phyloP scores from a whole-genome alignment of 2,329 filamentous ascomycete genomes.

The Fusarium clavum region DNA sequence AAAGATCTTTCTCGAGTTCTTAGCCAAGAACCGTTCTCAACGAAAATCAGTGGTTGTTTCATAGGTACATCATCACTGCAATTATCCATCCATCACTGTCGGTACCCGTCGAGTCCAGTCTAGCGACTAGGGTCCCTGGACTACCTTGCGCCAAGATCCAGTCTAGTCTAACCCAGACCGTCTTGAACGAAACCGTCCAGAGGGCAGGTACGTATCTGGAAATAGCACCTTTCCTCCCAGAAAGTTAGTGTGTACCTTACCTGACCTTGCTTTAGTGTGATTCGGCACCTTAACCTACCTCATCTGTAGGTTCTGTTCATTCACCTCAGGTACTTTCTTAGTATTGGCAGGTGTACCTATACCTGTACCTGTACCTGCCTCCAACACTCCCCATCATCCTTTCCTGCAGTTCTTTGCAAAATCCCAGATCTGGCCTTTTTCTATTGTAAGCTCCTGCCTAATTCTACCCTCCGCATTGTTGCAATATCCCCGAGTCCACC shows the following conservation, averaged over 20 bases:
- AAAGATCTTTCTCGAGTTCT: background rate
- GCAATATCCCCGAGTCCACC: conserved; percentile 8
- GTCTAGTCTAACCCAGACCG: conserved; percentile 27
- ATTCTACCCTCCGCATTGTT: background rate
- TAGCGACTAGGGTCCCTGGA: conserved; percentile 23
- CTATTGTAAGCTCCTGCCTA: background rate
- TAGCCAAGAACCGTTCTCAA: background rate
- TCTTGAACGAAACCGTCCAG: conserved; percentile 35
- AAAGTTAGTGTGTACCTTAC: conserved; percentile 6
- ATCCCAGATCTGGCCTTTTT: background rate
- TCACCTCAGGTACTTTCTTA: conserved; percentile 26
- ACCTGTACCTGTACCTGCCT: background rate
- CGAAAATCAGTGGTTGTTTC: background rate
- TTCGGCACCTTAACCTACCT: conserved; percentile 25
- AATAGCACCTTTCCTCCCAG: conserved; percentile 22
- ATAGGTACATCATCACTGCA: background rate
- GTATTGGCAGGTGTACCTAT: conserved; percentile 4
- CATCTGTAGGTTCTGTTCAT: background rate
- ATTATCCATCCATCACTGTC: background rate
- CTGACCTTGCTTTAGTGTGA: conserved; percentile 18
- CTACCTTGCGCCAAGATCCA: conserved; percentile 26
- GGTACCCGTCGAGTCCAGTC: background rate
- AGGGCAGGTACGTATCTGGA: conserved; percentile 14
- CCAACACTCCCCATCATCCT: background rate
- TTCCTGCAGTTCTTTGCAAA: background rate